These are phyloP conservation scores for Cladosporium sp. DNA, from an alignment of 2,329 filamentous ascomycete species.

Conservation along the genomic window DNA sequence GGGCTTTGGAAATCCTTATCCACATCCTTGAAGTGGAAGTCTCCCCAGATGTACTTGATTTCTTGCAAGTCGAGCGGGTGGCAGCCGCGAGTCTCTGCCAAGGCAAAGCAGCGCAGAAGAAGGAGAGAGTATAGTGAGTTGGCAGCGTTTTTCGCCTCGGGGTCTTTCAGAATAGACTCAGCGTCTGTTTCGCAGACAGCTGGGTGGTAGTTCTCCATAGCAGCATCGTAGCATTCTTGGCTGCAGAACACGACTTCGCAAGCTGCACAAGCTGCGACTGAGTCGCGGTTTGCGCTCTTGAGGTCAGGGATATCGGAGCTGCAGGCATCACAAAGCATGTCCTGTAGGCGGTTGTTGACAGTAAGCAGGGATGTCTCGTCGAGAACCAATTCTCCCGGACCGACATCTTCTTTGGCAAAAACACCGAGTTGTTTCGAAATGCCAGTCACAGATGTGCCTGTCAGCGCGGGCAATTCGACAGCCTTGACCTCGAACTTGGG, in stretches of 20 bases:
- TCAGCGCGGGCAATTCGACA: slow-evolving; percentile 68
- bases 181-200: slow-evolving; percentile 54
- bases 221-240: slow-evolving; percentile 51
- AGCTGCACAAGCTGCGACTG: slow-evolving; percentile 45
- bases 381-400: slow-evolving; percentile 70
- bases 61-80: slow-evolving; percentile 59
- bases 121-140: slow-evolving; percentile 59
- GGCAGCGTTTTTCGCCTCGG: slow-evolving; percentile 53
- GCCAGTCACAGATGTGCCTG: slow-evolving; percentile 20
- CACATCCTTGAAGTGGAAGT: slow-evolving; percentile 46
- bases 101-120: slow-evolving; percentile 55
- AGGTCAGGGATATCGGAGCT: slow-evolving; percentile 62
- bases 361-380: slow-evolving; percentile 82
- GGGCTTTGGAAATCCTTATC: slow-evolving; percentile 9
- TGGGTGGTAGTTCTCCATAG: slow-evolving; percentile 54
- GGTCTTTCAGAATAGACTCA: slow-evolving; percentile 56
- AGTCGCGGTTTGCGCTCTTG: slow-evolving; percentile 20
- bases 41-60: slow-evolving; percentile 63
- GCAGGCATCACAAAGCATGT: slow-evolving; percentile 85
- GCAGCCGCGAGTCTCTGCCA: slow-evolving; percentile 55
- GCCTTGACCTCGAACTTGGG: slow-evolving; percentile 78
- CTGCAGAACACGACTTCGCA: slow-evolving; percentile 62
- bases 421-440: slow-evolving; percentile 78
- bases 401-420: slow-evolving; percentile 79
- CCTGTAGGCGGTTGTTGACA: slow-evolving; percentile 82